phyloP scores from a whole-genome alignment of 2,329 filamentous ascomycete genomes.

The Plenodomus tracheiphilus region DNA sequence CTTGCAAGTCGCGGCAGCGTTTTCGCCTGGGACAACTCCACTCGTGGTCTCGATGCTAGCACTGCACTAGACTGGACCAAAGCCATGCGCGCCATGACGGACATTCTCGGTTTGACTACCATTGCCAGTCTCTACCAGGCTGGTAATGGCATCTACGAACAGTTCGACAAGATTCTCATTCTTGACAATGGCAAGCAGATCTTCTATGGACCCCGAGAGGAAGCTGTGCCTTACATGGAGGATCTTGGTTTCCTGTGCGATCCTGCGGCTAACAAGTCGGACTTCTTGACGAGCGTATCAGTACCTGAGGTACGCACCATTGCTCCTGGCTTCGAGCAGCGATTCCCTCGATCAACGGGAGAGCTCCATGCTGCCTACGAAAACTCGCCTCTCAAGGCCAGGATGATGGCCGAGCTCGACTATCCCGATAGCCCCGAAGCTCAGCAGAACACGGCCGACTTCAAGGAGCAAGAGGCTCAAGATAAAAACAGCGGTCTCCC shows the following conservation, averaged over 20 bases:
- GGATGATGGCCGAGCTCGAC: constrained; percentile 60
- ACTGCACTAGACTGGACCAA: constrained; percentile 60
- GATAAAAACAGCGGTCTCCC: constrained; percentile 60
- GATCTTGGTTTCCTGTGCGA: constrained; percentile 67
- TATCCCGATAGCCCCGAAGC: constrained; percentile 56
- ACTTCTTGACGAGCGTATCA: constrained; percentile 75
- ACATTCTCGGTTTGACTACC: constrained; percentile 53
- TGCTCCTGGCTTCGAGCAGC: constrained; percentile 42
- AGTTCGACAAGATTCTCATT: constrained; percentile 73
- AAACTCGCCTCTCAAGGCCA: constrained; percentile 52
- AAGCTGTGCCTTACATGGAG: constrained; percentile 67
- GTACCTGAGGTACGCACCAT: constrained; percentile 47
- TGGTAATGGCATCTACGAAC: constrained; percentile 56
- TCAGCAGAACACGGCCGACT: constrained; percentile 48
- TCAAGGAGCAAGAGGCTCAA: constrained; percentile 55
- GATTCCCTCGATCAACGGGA: constrained; percentile 46
- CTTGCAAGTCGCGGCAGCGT: constrained; percentile 62
- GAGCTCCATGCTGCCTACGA: constrained; percentile 57
- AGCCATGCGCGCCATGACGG: constrained; percentile 54
- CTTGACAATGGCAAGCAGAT: constrained; percentile 77
- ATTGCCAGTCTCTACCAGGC: constrained; percentile 63
- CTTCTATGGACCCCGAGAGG: constrained; percentile 65
- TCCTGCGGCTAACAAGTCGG: constrained; percentile 65
- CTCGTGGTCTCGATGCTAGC: constrained; percentile 40
- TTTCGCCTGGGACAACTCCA: constrained; percentile 53